Conservation (phyloP, 2,329 filamentous ascomycete genomes). For the Hymenoscyphus scutula region DNA sequence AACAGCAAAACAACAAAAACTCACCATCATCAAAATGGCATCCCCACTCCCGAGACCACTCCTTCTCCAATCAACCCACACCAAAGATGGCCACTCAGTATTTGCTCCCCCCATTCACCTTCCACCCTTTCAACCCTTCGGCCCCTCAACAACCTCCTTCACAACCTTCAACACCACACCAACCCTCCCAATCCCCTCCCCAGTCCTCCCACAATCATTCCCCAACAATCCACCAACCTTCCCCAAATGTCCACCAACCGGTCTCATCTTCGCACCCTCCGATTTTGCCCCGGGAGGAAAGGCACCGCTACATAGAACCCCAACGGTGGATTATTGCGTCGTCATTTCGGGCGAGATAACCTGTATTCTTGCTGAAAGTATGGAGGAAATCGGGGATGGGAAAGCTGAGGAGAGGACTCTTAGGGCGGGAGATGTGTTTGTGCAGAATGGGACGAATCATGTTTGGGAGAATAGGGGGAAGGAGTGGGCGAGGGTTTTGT, state of each 20-base stretch:
- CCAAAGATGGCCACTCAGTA: conserved; percentile 35
- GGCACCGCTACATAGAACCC: conserved; percentile 44
- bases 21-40: conserved; percentile 3
- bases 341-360: conserved; percentile 43
- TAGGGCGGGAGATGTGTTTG: conserved; percentile 40
- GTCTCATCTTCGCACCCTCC: conserved; percentile 37
- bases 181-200: conserved; percentile 37
- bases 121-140: conserved; percentile 36
- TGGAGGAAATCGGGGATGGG: conserved; percentile 31
- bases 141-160: conserved; percentile 35
- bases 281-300: conserved; percentile 17
- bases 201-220: background rate
- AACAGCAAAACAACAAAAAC: background rate
- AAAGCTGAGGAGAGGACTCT: conserved; percentile 40
- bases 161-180: conserved; percentile 34
- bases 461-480: conserved; percentile 43
- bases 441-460: conserved; percentile 45
- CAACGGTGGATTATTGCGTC: conserved; percentile 42
- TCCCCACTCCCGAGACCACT: conserved; percentile 24
- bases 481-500: conserved; percentile 40
- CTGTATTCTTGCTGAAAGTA: conserved; percentile 40
- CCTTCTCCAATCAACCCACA: conserved; percentile 36
- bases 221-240: conserved; percentile 5
- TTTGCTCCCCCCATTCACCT: conserved; percentile 35
- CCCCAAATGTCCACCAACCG: conserved; percentile 39